A percentile compares a stretch with the other conserved stretches of the same genome.
Evolutionary conservation across 345 rosid species (phyloP).

Genomic region (Crucihimalaya himalaica): DNA sequence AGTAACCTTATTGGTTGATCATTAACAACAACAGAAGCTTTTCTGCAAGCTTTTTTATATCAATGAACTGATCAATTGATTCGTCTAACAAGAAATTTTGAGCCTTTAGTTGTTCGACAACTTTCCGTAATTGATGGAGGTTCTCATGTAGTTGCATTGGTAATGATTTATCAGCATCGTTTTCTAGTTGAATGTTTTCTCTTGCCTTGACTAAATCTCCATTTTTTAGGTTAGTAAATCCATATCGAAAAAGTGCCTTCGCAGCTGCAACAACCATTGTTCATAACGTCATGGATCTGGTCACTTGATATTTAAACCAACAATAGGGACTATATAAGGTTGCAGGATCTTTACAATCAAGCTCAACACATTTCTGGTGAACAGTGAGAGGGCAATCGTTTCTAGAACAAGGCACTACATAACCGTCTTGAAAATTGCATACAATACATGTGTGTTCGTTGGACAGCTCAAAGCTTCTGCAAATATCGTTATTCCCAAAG

Average conservation of each 20-base stretch:
- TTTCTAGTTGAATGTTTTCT: background rate
- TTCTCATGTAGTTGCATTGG: background rate
- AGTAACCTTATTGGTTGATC: background rate
- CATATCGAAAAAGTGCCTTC: background rate
- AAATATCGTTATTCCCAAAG: background rate
- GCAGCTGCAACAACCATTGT: background rate
- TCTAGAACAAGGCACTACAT: background rate
- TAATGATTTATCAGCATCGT: background rate
- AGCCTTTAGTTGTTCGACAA: background rate
- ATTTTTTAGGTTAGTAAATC: background rate
- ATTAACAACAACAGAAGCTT: background rate
- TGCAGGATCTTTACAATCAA: background rate
- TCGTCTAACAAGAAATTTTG: background rate
- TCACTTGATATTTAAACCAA: background rate
- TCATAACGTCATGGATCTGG: background rate
- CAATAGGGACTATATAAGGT: background rate
- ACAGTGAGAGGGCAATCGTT: background rate
- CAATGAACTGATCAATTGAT: background rate
- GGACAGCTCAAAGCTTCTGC: background rate
- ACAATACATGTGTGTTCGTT: background rate
- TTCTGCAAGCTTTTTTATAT: background rate
- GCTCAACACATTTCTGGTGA: too few species aligned
- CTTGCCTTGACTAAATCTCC: background rate
- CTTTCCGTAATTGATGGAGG: background rate
- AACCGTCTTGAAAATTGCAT: background rate